A percentile compares a stretch with the other conserved stretches of the same genome.
phyloP scores from a whole-genome alignment of 1,284 basidiomycete genomes.

The Rhodotorula sp. region DNA sequence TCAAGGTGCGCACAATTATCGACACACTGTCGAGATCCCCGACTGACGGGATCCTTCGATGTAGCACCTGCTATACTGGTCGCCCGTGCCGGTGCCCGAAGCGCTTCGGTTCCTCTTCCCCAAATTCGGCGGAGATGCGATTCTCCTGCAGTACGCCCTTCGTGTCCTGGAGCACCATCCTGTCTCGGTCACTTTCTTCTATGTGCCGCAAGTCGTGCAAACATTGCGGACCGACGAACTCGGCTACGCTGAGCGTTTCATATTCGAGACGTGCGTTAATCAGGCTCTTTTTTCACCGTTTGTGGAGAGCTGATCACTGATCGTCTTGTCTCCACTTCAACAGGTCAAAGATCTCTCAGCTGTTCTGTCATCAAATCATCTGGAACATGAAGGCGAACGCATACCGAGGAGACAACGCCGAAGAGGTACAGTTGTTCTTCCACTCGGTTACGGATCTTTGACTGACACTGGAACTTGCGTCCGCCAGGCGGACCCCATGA shows the following conservation, averaged over 20 bases:
- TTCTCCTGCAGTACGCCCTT: conserved; percentile 94
- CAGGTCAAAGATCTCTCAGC: conserved; percentile 83
- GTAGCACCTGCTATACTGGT: conserved; percentile 83
- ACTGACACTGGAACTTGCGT: not conserved
- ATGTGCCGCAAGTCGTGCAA: conserved; percentile 97
- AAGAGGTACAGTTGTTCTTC: conserved; percentile 60
- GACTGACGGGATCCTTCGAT: conserved; percentile 4
- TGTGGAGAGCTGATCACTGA: not conserved
- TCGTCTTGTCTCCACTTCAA: not conserved
- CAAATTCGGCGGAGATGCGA: conserved; percentile 68
- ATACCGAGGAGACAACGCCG: conserved; percentile 83
- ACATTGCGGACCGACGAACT: conserved; percentile 73
- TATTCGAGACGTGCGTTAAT: conserved; percentile 71
- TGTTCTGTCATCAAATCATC: conserved; percentile 99
- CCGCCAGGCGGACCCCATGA: conserved; percentile 83
- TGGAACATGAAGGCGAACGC: conserved; percentile 99
- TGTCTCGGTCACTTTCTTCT: conserved; percentile 95
- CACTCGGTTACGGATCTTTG: not conserved
- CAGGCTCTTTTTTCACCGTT: not conserved
- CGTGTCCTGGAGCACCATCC: conserved; percentile 92
- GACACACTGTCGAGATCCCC: too few relatives aligned
- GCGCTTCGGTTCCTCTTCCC: conserved; percentile 76
- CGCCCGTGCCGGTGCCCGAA: conserved; percentile 79
- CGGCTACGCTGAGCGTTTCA: conserved; percentile 94
- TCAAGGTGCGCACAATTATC: conserved; percentile 60